Evolutionary conservation across 768 basidiomycete species (phyloP).

Genomic region (Suillus variegatus): DNA sequence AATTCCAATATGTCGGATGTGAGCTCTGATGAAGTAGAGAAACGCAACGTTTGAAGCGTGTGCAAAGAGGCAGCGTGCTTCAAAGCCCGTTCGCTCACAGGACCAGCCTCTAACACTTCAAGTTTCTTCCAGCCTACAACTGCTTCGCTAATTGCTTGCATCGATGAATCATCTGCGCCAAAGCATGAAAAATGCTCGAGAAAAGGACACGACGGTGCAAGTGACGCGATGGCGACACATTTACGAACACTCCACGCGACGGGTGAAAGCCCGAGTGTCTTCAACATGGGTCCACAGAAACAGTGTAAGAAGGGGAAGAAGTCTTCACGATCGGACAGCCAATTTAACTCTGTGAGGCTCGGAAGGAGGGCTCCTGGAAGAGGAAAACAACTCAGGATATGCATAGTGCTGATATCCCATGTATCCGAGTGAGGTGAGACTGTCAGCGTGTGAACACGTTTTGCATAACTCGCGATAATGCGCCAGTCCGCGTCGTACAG

Average conservation of each 20-base stretch:
- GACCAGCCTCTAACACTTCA: not conserved
- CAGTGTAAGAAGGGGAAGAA: not conserved
- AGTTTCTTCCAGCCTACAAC: not conserved
- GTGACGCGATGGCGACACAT: not conserved
- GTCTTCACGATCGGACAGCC: conserved; percentile 10
- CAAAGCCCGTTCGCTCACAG: not conserved
- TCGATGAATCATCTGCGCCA: not conserved
- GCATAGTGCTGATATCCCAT: not conserved
- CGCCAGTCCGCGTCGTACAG: conserved; percentile 5
- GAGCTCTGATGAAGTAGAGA: not conserved
- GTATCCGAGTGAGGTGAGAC: not conserved
- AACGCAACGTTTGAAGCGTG: not conserved
- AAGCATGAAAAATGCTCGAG: not conserved
- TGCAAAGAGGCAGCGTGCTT: not conserved
- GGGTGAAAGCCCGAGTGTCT: not conserved
- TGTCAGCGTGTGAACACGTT: not conserved
- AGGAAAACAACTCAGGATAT: not conserved
- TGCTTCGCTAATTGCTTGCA: not conserved
- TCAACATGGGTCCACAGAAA: not conserved
- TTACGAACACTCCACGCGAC: not conserved
- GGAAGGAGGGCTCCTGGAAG: conserved; percentile 21
- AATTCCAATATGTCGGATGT: not conserved
- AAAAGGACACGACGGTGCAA: not conserved
- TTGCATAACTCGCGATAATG: not conserved
- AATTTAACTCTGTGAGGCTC: conserved; percentile 23